Evolutionary conservation across 345 rosid species (phyloP).

Genomic region (Camelina neglecta): DNA sequence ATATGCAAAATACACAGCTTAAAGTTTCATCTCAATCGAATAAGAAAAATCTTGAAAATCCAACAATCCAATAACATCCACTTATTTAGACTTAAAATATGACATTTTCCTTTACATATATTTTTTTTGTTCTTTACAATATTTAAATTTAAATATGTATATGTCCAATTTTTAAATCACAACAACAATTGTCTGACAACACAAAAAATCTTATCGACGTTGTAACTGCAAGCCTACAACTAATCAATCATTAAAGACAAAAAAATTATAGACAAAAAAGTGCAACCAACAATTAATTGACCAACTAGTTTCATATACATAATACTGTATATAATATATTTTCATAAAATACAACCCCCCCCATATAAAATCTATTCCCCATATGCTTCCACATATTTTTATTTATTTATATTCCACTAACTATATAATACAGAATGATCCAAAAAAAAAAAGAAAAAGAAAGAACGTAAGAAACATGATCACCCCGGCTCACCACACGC

Average conservation of each 20-base stretch:
- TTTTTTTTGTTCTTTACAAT: neutral
- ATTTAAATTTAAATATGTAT: neutral
- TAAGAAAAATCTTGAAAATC: too few species aligned
- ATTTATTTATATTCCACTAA: neutral
- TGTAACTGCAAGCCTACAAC: constrained; percentile 36
- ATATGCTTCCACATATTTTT: neutral
- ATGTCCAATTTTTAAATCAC: neutral
- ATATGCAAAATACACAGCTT: too few species aligned
- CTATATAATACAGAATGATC: neutral
- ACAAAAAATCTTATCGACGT: neutral
- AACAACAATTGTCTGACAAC: constrained; percentile 9
- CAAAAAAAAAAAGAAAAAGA: neutral
- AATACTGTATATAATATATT: too few species aligned
- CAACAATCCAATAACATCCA: too few species aligned
- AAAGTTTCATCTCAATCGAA: too few species aligned
- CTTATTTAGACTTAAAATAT: too few species aligned
- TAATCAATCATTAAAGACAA: constrained; percentile 26
- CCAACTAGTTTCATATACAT: constrained; percentile 4
- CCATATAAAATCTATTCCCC: neutral
- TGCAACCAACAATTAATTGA: constrained; percentile 40
- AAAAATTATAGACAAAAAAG: neutral
- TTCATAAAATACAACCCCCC: neutral
- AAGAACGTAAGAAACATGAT: constrained; percentile 25
- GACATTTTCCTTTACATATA: neutral
- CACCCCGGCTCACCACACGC: constrained; percentile 24